A percentile compares a stretch with the other conserved stretches of the same genome.
phyloP scores from a whole-genome alignment of 139 green algal genomes.

The Pleodorina starrii region DNA sequence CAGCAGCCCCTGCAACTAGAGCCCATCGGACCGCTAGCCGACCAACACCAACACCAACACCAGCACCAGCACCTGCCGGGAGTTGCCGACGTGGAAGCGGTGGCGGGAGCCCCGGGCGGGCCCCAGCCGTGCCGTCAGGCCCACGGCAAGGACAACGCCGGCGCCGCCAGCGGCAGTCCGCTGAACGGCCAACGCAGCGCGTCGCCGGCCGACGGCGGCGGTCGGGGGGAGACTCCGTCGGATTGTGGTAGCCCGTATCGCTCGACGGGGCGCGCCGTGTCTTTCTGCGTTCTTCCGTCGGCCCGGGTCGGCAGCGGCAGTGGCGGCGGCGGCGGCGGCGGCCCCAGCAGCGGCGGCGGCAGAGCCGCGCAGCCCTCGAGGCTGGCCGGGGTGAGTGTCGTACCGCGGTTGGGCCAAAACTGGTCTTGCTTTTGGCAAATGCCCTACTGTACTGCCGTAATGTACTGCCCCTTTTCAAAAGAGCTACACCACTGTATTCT shows the following conservation, averaged over 20 bases:
- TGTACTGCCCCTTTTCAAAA: too few species aligned
- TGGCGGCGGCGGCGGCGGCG: neutral
- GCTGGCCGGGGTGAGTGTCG: neutral
- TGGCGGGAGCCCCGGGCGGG: neutral
- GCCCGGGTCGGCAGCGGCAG: neutral
- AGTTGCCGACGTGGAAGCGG: neutral
- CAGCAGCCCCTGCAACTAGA: neutral
- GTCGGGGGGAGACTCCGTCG: neutral
- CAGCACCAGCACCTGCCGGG: neutral
- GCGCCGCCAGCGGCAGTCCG: neutral
- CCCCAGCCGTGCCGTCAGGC: neutral
- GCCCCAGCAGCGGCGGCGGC: neutral
- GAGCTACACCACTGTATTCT: too few species aligned
- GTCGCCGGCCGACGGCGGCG: too few species aligned
- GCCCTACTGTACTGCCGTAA: neutral
- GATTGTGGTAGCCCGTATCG: too few species aligned
- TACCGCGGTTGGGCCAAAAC: neutral
- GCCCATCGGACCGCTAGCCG: neutral
- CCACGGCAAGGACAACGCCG: neutral
- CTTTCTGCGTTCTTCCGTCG: neutral
- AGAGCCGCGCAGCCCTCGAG: neutral
- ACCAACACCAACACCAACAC: neutral
- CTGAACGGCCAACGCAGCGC: too few species aligned
- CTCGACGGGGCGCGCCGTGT: neutral
- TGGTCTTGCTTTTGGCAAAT: neutral